phyloP scores from a whole-genome alignment of 257 asterid species.

The Cynanchum wilfordii region DNA sequence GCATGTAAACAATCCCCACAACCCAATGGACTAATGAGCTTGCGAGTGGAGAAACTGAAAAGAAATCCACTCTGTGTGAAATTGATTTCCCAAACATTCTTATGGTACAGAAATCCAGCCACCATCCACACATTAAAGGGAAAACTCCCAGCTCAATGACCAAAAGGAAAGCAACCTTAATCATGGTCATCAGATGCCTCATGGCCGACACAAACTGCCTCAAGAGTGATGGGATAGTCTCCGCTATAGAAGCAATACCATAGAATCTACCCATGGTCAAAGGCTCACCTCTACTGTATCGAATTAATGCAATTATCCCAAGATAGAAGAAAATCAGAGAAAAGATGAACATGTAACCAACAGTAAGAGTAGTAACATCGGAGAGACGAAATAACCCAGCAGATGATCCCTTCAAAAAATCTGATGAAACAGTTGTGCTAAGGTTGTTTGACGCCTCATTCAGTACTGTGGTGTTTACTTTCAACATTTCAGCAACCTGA shows the following conservation, averaged over 20 bases:
- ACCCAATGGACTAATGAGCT: conserved; percentile 99
- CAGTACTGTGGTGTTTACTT: conserved; percentile 58
- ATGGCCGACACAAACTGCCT: conserved; percentile 92
- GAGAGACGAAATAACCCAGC: conserved; percentile 76
- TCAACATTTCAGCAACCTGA: conserved; percentile 55
- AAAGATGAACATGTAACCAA: conserved; percentile 79
- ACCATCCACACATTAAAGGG: conserved; percentile 99
- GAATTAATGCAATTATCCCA: conserved; percentile 71
- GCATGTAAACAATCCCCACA: conserved; percentile 95
- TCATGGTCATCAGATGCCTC: conserved; percentile 98
- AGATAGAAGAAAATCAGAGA: conserved; percentile 75
- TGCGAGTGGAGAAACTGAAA: conserved; percentile 88
- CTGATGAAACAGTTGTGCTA: conserved; percentile 52
- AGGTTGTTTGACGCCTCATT: conserved; percentile 46
- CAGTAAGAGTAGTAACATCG: conserved; percentile 96
- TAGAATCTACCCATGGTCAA: conserved; percentile 92
- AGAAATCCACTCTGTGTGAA: conserved; percentile 91
- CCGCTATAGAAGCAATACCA: conserved; percentile 89
- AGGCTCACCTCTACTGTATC: conserved; percentile 92
- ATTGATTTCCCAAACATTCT: conserved; percentile 93
- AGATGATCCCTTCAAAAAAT: conserved; percentile 54
- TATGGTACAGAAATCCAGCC: conserved; percentile 96
- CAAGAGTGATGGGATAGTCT: conserved; percentile 86
- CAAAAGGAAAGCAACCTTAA: conserved; percentile 94
- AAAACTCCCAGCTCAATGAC: conserved; percentile 98